Conservation (phyloP, 352 stramenopile species). For the Pythium aristosporum region DNA sequence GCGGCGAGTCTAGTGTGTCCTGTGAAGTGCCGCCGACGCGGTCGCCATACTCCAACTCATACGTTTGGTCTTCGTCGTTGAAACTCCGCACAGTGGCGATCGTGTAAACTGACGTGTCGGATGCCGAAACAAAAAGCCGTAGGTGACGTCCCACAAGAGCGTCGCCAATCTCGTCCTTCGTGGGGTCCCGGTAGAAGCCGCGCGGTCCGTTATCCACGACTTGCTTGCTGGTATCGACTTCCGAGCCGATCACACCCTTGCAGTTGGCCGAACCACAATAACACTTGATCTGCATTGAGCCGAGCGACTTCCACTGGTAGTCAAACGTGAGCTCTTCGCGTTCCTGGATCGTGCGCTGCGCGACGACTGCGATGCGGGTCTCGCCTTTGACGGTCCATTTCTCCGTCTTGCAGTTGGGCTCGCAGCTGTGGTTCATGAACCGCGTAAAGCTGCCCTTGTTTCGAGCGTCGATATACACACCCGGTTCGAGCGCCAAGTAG, state of each 20-base stretch:
- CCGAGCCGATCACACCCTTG: constrained; percentile 75
- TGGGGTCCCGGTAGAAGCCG: constrained; percentile 71
- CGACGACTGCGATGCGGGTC: constrained; percentile 93
- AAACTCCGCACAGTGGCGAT: constrained; percentile 23
- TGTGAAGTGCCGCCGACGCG: constrained; percentile 18
- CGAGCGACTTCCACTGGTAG: constrained; percentile 94
- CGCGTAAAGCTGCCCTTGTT: constrained; percentile 92
- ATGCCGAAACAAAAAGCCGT: constrained; percentile 55
- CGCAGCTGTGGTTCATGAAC: constrained; percentile 97
- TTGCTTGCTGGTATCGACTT: constrained; percentile 32
- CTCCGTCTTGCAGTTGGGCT: constrained; percentile 95
- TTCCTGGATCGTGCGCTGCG: constrained; percentile 83
- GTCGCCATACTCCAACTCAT: constrained; percentile 65
- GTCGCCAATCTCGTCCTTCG: constrained; percentile 43
- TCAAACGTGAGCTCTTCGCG: constrained; percentile 95
- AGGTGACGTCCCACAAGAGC: constrained; percentile 56
- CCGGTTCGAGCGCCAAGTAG: constrained; percentile 76
- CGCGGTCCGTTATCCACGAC: constrained; percentile 37
- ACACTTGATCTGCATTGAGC: constrained; percentile 79
- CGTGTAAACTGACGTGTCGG: constrained; percentile 61
- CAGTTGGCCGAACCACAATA: constrained; percentile 64
- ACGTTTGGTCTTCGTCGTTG: constrained; percentile 40
- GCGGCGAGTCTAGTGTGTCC: constrained; percentile 26
- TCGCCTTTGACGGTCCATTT: constrained; percentile 93
- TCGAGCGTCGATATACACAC: constrained; percentile 88